These are phyloP conservation scores for Biscutella laevigata DNA, from an alignment of 441 rosid genomes.

Conservation along the genomic window DNA sequence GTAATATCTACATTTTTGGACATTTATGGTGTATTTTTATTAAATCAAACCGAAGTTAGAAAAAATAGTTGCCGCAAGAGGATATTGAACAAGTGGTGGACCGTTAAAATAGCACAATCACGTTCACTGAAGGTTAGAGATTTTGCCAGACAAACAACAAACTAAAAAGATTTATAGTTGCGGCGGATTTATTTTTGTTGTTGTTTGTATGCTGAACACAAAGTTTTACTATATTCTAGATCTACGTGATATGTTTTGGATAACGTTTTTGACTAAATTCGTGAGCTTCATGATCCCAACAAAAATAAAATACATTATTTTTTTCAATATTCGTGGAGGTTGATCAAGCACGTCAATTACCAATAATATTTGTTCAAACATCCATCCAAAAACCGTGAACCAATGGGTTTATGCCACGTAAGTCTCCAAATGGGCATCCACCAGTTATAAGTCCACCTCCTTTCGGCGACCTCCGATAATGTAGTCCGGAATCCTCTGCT, in stretches of 20 bases:
- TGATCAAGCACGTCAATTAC: constrained; percentile 24
- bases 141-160: constrained; percentile 2
- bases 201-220: no score
- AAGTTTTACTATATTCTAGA: no score
- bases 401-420: constrained; percentile 26
- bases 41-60: neutral
- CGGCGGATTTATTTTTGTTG: constrained; percentile 9
- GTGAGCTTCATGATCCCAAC: constrained; percentile 12
- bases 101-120: constrained; percentile 6
- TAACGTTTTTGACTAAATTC: constrained; percentile 13
- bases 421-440: constrained; percentile 5
- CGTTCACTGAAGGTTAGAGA: constrained; percentile 8
- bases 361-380: constrained; percentile 15
- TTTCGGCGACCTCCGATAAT: constrained; percentile 18
- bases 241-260: constrained; percentile 15
- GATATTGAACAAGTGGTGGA: constrained; percentile 22
- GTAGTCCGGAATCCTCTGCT: constrained; percentile 7
- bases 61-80: constrained; percentile 10
- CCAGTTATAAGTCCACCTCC: neutral
- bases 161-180: neutral
- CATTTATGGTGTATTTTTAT: constrained; percentile 2
- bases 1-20: constrained; percentile 12
- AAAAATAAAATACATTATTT: no score
- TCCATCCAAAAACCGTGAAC: constrained; percentile 26
- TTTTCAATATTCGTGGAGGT: constrained; percentile 21